phyloP scores from a whole-genome alignment of 129 eudicot species.

The Artemisia annua region DNA sequence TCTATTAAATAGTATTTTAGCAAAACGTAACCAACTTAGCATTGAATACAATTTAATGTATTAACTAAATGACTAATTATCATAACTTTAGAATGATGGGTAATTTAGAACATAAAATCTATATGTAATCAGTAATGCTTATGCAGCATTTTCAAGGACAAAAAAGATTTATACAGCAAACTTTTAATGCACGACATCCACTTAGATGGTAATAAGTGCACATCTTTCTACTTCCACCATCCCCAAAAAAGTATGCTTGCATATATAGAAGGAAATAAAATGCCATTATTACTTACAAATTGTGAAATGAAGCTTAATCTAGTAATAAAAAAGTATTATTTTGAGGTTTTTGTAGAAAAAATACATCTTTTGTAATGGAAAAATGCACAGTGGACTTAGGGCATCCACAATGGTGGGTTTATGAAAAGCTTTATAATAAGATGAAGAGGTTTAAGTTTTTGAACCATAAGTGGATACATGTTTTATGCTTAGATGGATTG shows the following conservation, averaged over 20 bases:
- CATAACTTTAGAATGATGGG: background rate
- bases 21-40: background rate
- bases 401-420: too few relatives aligned
- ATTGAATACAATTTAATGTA: background rate
- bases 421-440: too few relatives aligned
- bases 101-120: background rate
- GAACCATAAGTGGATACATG: too few relatives aligned
- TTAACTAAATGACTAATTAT: background rate
- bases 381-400: too few relatives aligned
- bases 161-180: background rate
- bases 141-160: background rate
- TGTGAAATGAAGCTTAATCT: background rate
- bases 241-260: background rate
- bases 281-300: background rate
- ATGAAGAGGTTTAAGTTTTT: too few relatives aligned
- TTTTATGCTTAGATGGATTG: too few relatives aligned
- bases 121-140: slow-evolving; percentile 10
- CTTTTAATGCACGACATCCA: background rate
- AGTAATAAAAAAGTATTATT: too few relatives aligned
- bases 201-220: background rate
- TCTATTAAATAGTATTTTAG: slow-evolving; percentile 24
- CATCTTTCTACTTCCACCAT: slow-evolving; percentile 1
- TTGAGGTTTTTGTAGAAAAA: too few relatives aligned
- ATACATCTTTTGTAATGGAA: too few relatives aligned
- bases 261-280: background rate